Base-by-base conservation (phyloP, 345 rosid species). In the Sisymbrium altissimum region DNA sequence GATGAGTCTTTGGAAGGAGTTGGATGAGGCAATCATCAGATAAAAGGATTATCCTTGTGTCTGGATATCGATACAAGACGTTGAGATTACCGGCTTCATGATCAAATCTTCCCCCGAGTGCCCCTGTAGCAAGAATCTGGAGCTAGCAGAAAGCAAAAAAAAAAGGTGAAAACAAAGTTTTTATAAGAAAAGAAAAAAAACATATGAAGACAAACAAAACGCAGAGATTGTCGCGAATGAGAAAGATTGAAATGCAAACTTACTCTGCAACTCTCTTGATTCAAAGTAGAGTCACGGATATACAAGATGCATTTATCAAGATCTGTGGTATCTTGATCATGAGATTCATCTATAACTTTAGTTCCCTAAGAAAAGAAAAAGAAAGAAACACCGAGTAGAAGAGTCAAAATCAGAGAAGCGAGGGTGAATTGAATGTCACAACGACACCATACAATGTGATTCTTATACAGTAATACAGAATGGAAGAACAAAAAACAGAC, bases 301-400 rank as follows among this genome's bases (percentile, higher is more conserved):
- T 78, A 82, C 13, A 80, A 66, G 38, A 96, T 56, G 44, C 98
- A 96, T 77, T 96, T 96, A 73, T 92, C 91, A 38, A 96, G 87
- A 85, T 96, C 98, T 0, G 98, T 96, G 64, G 97, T 90, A 76
- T 92, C 98, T 83, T 96, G 99, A 84, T 92, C 97, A 46, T 89
- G 84, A 68, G 96, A 89, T 67, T 85, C 90, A 77, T 90, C 93
- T 30, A 86, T 71, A 18, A 90, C 83, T 78, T 85, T 50, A 10
- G 95, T 92, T 70, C 99, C 99, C 99, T 96, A 83, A 56, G 77
- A 63, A 70, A n/a, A n/a, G 25, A 14, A 44, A 69, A 29, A 7
- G 4, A 12, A 14, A 6, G 44, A 43, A 56, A 46, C 30, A 65
- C 54, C 57, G 58, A 76, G 57, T 17, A 58, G 53, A 57, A 27